A percentile compares a stretch with the other conserved stretches of the same genome.
These are phyloP conservation scores for Thermoascus crustaceus DNA, from an alignment of 2,329 filamentous ascomycete genomes.

Conservation along the genomic window DNA sequence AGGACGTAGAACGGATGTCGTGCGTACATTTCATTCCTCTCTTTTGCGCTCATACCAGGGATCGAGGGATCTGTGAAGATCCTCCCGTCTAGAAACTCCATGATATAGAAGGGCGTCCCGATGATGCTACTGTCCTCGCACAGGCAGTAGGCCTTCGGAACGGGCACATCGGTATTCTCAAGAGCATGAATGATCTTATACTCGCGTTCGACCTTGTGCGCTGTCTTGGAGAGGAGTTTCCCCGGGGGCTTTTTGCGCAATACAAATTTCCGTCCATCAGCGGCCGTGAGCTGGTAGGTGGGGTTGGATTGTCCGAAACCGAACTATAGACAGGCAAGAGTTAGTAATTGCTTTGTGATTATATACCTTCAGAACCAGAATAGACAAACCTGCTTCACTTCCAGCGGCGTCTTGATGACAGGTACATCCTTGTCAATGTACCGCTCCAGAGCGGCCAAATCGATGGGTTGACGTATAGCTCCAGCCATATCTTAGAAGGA, in stretches of 20 bases:
- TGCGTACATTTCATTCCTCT: conserved; percentile 62
- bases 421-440: conserved; percentile 76
- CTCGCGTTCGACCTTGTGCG: conserved; percentile 94
- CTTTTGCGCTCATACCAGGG: conserved; percentile 58
- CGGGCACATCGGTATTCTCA: conserved; percentile 69
- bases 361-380: background rate
- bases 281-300: conserved; percentile 80
- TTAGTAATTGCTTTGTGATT: background rate
- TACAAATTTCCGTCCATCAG: conserved; percentile 65
- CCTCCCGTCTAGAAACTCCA: conserved; percentile 89
- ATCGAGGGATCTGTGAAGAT: conserved; percentile 86
- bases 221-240: conserved; percentile 81
- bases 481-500: conserved; percentile 59
- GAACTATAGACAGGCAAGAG: conserved; percentile 52
- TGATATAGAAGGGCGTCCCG: conserved; percentile 92
- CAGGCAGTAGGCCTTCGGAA: conserved; percentile 73
- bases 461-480: conserved; percentile 80
- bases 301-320: conserved; percentile 97
- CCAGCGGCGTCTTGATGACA: conserved; percentile 70
- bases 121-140: conserved; percentile 75
- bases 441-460: conserved; percentile 66
- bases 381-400: conserved; percentile 71
- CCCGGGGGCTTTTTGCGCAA: conserved; percentile 98
- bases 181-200: conserved; percentile 84
- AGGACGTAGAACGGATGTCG: background rate